Percentiles rank a stretch among this genome's conserved stretches.
Conservation (phyloP, 1,284 basidiomycete genomes). For the Fomitopsis pinicola region DNA sequence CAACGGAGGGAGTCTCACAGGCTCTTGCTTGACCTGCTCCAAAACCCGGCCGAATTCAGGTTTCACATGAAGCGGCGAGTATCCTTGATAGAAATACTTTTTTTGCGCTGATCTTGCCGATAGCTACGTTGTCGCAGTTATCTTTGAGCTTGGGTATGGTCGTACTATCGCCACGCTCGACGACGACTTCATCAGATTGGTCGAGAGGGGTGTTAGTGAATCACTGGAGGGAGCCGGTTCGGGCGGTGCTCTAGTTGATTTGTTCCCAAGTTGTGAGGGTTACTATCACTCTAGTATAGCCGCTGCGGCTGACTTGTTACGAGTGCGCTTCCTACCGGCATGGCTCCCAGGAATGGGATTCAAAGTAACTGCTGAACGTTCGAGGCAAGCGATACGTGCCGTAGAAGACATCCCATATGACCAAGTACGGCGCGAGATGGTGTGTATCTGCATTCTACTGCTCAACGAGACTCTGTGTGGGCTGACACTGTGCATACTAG, state of each 20-base stretch:
- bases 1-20: constrained; percentile 23
- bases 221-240: constrained; percentile 19
- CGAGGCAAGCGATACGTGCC: neutral
- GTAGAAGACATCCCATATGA: neutral
- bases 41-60: constrained; percentile 19
- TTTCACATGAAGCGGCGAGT: constrained; percentile 22
- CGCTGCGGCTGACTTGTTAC: neutral
- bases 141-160: constrained; percentile 23
- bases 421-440: neutral
- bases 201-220: constrained; percentile 17
- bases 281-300: no score
- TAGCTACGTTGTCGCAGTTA: constrained; percentile 18
- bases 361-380: neutral
- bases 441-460: neutral
- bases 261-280: constrained; percentile 19
- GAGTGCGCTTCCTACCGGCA: constrained; percentile 5
- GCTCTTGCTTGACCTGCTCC: constrained; percentile 20
- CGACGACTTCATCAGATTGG: constrained; percentile 18
- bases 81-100: no score
- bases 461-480: no score
- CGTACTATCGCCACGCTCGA: constrained; percentile 15
- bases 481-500: neutral
- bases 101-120: neutral
- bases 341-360: constrained; percentile 13
- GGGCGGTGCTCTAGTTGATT: constrained; percentile 24